Base-by-base conservation (phyloP, 73 alveolate genomes). In the Diophrys sp. region DNA sequence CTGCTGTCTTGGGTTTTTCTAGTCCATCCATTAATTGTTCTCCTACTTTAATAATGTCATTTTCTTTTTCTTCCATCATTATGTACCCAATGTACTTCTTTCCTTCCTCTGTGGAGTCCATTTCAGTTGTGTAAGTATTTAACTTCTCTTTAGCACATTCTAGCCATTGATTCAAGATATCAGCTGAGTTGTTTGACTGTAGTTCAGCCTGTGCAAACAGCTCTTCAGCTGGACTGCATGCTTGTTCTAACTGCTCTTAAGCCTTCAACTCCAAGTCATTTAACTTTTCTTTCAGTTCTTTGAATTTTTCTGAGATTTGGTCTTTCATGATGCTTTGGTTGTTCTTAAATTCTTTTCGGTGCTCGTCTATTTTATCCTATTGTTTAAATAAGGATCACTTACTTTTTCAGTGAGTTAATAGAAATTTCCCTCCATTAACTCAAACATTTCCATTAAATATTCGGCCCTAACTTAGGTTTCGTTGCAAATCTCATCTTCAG, bases 381-480 rank as follows among this genome's bases (percentile, higher is more conserved):
- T 73, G 73, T 8, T 67, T 44, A 2, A 57, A n/a, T n/a, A n/a
- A n/a, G n/a, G n/a, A n/a, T n/a, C n/a, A n/a, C n/a, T 8, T 23
- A 53, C 23, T 23, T 23, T 53, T 14, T 23, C 67, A 23, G 72
- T 2, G 18, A 27, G 14, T n/a, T 56, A 26, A 27, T 77, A 62
- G 71, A 33, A 28, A 27, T 67, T 77, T 29, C 67, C 73, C 25
- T 84, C 87, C 0, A 90, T 73, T 33, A 79, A 81, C 56, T 90
- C 88, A 79, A 74, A 90, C 79, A 90, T 73, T 67, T 90, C 93
- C 18, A 90, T 80, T 71, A 90, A 80, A 62, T 80, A 78, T 67
- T 75, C 91, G 23, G 95, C 86, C 80, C 90, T 89, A 24, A 80
- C 33, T 53, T 91, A 85, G 71, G 89, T 80, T 56, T 92, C 98